Base-by-base conservation (phyloP, 2,329 filamentous ascomycete genomes). In the Exophiala viscosa region DNA sequence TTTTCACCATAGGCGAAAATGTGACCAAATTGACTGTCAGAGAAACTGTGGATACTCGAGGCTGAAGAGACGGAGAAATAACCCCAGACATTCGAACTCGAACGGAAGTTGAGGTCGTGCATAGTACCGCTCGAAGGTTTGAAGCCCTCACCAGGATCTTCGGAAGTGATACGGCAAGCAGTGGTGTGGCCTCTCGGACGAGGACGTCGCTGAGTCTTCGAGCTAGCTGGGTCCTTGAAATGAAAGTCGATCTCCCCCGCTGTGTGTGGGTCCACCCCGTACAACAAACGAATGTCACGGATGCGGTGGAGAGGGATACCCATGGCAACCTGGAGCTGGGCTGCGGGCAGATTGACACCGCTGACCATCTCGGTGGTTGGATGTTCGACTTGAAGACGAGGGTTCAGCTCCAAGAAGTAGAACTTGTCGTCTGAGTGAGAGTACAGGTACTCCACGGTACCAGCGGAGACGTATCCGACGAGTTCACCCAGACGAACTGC, bases 1-100 rank as follows among this genome's bases (percentile, higher is more conserved):
- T 95, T 99, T 80, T 99, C 93, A 57, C 93, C 93, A 65, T 97
- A 99, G 47, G 93, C 95, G 72, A 99, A 99, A 64, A 99, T 99
- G 75, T 99, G 93, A 74, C 93, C 93, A 65, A 99, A 99, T 69
- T 99, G 93, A 67, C 88, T 95, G 77, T 99, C 93, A 6, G 93
- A 97, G 81, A 96, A 99, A 73, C 90, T 96, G 83, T 99, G 93
- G 62, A 99, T 99, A 73, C 91, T 91, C 76, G 91, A 92, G 50
- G 90, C 86, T 8, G 91, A 93, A 76, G 91, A 89, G 71, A 99
- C 93, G 48, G 93, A 99, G 84, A 99, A 99, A 76, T 99, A 99
- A 80, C 93, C 93, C 93, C 93, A 99, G 51, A 97, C 93, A 64
- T 99, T 99, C 59, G 93, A 97, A 71, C 90, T 96, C 77, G 88